Base-by-base conservation (phyloP, 1,284 basidiomycete species). In the Apiotrichum gamsii region DNA sequence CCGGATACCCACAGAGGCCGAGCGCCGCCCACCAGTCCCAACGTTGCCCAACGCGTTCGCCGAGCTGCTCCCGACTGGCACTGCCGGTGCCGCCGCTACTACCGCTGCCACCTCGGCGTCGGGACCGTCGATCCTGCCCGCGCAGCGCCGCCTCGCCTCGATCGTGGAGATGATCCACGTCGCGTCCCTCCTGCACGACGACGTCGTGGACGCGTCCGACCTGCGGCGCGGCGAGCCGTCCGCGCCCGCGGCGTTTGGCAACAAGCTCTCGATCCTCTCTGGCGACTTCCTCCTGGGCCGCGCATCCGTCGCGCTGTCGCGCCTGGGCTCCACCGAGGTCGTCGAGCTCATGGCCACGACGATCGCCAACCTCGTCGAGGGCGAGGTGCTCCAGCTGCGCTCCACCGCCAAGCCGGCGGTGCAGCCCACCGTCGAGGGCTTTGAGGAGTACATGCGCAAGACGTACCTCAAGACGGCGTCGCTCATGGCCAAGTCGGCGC, bases 91-190 rank as follows among this genome's bases (percentile, higher is more conserved):
- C 29, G 24, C 39, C 13, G n/a, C n/a, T n/a, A n/a, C n/a, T n/a
- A n/a, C n/a, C n/a, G n/a, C n/a, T n/a, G n/a, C n/a, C n/a, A n/a
- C n/a, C n/a, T n/a, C n/a, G n/a, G n/a, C n/a, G n/a, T n/a, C n/a
- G n/a, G n/a, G n/a, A n/a, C 59, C 64, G 2, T 47, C 61, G 16
- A 70, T 80, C 43, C 80, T 97, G 8, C 90, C 94, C 8, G 87
- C 90, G 0, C 94, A 98, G 71, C 75, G 86, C 20, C 83, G 94
- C 24, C 80, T 99, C 20, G 94, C 94, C 2, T 90, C 94, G 65
- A 95, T 99, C 48, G 85, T 90, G 41, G 95, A 99, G 71, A 96
- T 98, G 90, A 90, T 99, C 53, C 93, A 98, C 68, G 90, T 96
- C 55, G 94, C 95, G 24, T 94, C 89, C 1, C 78, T 95, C 8